phyloP scores from a whole-genome alignment of 805 yeast species.

The Candida patagonica region DNA sequence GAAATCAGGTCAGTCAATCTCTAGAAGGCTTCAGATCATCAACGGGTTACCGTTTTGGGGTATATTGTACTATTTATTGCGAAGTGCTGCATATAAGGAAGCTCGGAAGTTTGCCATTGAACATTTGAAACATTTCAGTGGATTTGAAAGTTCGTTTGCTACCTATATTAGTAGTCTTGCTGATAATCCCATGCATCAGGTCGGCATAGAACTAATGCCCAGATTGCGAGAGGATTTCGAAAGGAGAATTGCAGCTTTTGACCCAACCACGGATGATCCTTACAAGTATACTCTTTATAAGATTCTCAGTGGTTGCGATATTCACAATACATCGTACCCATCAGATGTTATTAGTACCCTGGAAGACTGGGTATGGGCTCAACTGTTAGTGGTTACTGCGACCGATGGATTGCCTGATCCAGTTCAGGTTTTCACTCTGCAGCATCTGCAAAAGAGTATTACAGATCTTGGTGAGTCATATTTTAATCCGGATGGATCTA shows the following conservation, averaged over 20 bases:
- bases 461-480: slow-evolving; percentile 62
- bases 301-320: slow-evolving; percentile 84
- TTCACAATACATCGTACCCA: slow-evolving; percentile 53
- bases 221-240: slow-evolving; percentile 72
- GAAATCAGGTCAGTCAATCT: slow-evolving; percentile 38
- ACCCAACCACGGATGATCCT: slow-evolving; percentile 64
- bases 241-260: slow-evolving; percentile 62
- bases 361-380: slow-evolving; percentile 97
- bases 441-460: slow-evolving; percentile 64
- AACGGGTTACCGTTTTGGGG: slow-evolving; percentile 96
- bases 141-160: slow-evolving; percentile 78
- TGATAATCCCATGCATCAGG: slow-evolving; percentile 40
- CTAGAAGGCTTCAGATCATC: slow-evolving; percentile 52
- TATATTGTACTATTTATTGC: slow-evolving; percentile 65
- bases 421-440: slow-evolving; percentile 58
- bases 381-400: slow-evolving; percentile 64
- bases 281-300: slow-evolving; percentile 85
- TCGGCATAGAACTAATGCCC: slow-evolving; percentile 60
- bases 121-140: slow-evolving; percentile 65
- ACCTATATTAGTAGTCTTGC: slow-evolving; percentile 65
- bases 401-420: slow-evolving; percentile 43
- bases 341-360: slow-evolving; percentile 59
- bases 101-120: slow-evolving; percentile 60
- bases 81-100: slow-evolving; percentile 76
- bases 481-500: slow-evolving; percentile 51